These are phyloP conservation scores for Chlamydomonas sp. DNA, from an alignment of 139 green algal genomes.

Conservation along the genomic window DNA sequence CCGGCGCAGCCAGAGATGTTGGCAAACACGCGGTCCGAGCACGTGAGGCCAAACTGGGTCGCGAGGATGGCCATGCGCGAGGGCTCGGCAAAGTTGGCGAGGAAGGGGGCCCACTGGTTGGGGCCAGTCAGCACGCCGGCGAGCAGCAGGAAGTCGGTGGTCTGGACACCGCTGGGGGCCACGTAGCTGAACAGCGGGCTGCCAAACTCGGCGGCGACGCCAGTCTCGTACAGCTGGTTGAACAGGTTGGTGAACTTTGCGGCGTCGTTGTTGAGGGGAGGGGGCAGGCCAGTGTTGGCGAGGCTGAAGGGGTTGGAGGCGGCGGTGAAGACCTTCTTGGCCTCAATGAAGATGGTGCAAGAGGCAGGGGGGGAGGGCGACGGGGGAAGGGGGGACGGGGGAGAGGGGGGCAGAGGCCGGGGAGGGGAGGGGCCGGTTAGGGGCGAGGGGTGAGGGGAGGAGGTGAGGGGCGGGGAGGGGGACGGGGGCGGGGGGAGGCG, in stretches of 20 bases:
- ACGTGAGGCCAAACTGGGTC: neutral
- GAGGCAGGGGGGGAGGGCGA: neutral
- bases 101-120: neutral
- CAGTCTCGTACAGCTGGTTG: neutral
- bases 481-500: neutral
- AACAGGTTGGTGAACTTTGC: neutral
- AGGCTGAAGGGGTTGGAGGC: neutral
- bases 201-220: neutral
- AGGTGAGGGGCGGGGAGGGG: neutral
- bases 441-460: neutral
- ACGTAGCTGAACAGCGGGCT: neutral
- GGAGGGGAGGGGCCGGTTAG: neutral
- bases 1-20: slow-evolving; percentile 3
- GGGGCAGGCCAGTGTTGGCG: neutral
- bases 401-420: neutral
- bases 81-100: neutral
- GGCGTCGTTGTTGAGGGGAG: neutral
- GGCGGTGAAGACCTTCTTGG: slow-evolving; percentile 2
- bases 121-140: neutral
- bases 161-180: neutral
- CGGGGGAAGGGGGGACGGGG: neutral
- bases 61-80: neutral
- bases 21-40: neutral
- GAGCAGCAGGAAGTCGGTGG: neutral
- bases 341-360: neutral